Evolutionary conservation across 1,284 basidiomycete genomes (phyloP).

Genomic region (Ustilago trichophora): DNA sequence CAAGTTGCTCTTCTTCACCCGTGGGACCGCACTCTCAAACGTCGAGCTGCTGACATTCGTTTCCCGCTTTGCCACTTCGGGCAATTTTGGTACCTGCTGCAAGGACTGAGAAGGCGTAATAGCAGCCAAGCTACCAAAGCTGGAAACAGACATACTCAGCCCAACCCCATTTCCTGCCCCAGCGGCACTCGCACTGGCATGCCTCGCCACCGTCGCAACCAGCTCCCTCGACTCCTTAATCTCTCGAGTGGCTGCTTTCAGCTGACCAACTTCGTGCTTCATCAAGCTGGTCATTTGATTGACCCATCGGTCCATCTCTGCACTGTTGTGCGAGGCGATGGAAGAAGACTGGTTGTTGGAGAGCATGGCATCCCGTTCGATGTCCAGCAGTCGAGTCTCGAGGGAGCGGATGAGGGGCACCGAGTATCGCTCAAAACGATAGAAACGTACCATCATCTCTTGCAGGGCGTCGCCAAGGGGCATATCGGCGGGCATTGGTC

Average conservation of each 20-base stretch:
- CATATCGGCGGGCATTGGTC: conserved; percentile 53
- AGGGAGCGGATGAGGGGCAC: conserved; percentile 62
- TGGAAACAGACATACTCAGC: conserved; percentile 15
- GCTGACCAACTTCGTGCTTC: conserved; percentile 63
- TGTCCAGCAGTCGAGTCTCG: conserved; percentile 60
- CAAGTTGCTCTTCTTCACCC: conserved; percentile 6
- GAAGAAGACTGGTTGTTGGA: conserved; percentile 33
- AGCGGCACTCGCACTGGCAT: too few species aligned
- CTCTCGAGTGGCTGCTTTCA: conserved; percentile 55
- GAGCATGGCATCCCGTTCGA: conserved; percentile 62
- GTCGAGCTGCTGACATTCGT: conserved; percentile 45
- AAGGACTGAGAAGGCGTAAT: conserved; percentile 21
- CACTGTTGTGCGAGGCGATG: conserved; percentile 13
- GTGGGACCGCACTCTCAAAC: conserved; percentile 41
- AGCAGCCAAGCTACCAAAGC: conserved; percentile 22
- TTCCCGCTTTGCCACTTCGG: too few species aligned
- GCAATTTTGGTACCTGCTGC: conserved; percentile 6
- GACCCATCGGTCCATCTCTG: conserved; percentile 63
- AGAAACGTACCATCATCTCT: conserved; percentile 66
- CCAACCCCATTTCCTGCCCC: background rate
- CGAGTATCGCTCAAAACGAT: conserved; percentile 64
- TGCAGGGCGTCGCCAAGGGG: conserved; percentile 56
- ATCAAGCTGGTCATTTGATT: conserved; percentile 62
- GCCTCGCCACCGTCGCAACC: conserved; percentile 36
- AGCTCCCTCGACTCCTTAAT: conserved; percentile 53